Evolutionary conservation across 140 eudicot species (phyloP).

Genomic region (Anethum foeniculum): DNA sequence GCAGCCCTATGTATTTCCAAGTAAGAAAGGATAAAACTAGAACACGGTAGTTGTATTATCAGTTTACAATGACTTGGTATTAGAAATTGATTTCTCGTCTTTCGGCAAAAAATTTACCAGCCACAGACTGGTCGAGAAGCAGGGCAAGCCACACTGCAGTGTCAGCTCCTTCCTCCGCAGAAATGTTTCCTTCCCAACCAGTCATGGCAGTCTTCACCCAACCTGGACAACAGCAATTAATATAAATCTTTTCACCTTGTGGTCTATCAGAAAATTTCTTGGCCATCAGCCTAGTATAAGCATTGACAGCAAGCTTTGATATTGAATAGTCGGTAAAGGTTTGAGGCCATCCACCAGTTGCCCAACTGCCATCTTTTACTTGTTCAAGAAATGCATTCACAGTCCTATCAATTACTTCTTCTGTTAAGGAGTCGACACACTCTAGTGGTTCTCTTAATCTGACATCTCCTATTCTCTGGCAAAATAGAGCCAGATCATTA

Average conservation of each 20-base stretch:
- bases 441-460: conserved; percentile 61
- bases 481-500: background rate
- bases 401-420: conserved; percentile 59
- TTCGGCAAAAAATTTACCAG: conserved; percentile 84
- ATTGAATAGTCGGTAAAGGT: conserved; percentile 70
- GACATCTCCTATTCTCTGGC: conserved; percentile 50
- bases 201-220: conserved; percentile 99
- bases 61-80: background rate
- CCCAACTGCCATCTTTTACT: conserved; percentile 80
- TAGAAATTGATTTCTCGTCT: conserved; percentile 90
- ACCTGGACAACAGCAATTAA: conserved; percentile 89
- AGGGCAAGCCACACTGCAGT: conserved; percentile 89
- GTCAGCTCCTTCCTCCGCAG: conserved; percentile 87
- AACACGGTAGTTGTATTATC: background rate
- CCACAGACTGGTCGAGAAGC: conserved; percentile 57
- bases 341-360: conserved; percentile 78
- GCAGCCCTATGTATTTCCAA: too few relatives aligned
- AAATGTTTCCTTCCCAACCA: conserved; percentile 73
- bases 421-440: conserved; percentile 57
- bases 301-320: conserved; percentile 77
- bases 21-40: background rate
- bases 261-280: conserved; percentile 46
- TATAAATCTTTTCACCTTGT: conserved; percentile 55
- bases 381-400: conserved; percentile 54
- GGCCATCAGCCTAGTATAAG: conserved; percentile 72